A percentile compares a stretch with the other conserved stretches of the same genome.
Conservation (phyloP, 768 basidiomycete species). For the Hemileccinum impolitum region DNA sequence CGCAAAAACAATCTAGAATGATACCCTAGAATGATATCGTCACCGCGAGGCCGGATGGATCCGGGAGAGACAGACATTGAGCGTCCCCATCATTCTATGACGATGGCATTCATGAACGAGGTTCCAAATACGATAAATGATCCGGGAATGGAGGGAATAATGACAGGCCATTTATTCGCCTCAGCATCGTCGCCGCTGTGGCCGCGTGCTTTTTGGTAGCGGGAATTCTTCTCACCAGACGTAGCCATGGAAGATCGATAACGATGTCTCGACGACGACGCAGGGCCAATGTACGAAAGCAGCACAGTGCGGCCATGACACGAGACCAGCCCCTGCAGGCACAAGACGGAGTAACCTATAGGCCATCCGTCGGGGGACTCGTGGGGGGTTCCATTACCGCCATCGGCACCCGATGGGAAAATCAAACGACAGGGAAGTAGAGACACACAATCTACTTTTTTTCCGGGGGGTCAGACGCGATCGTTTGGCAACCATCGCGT, state of each 20-base stretch:
- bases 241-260: background rate
- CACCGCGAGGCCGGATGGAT: background rate
- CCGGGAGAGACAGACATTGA: background rate
- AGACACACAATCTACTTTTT: background rate
- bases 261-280: background rate
- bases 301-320: background rate
- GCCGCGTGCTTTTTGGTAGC: background rate
- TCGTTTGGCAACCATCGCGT: background rate
- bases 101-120: background rate
- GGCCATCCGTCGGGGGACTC: background rate
- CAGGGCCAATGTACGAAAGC: too few species aligned
- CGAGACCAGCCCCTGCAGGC: background rate
- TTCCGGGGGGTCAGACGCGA: too few species aligned
- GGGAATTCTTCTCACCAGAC: background rate
- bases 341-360: background rate
- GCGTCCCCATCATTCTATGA: background rate
- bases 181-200: background rate
- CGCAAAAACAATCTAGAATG: background rate
- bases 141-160: conserved; percentile 3
- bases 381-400: background rate
- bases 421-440: background rate
- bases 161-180: background rate
- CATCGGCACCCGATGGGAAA: background rate
- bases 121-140: background rate
- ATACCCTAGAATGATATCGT: background rate